These are phyloP conservation scores for Wickerhamomyces subpelliculosus DNA, from an alignment of 805 yeast species.

Conservation along the genomic window DNA sequence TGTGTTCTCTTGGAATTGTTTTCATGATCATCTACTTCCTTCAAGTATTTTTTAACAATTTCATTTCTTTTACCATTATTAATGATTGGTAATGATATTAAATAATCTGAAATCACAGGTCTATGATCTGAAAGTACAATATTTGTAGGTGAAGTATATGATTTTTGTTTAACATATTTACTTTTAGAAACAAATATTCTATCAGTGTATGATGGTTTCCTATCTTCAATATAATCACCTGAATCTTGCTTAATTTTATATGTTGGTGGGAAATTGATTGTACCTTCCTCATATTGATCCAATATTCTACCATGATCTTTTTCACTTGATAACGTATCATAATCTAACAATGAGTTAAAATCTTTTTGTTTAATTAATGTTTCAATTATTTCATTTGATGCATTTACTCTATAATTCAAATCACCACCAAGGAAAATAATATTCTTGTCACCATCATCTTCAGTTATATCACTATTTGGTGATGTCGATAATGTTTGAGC, in stretches of 20 bases:
- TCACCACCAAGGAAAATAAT: constrained; percentile 43
- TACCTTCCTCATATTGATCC: constrained; percentile 40
- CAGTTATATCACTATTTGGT: constrained; percentile 1
- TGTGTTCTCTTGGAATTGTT: constrained; percentile 34
- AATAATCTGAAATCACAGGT: constrained; percentile 40
- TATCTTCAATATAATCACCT: constrained; percentile 23
- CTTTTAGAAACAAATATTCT: constrained; percentile 37
- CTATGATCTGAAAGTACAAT: constrained; percentile 43
- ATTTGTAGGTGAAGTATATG: constrained; percentile 18
- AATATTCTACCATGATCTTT: constrained; percentile 29
- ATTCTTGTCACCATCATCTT: constrained; percentile 14
- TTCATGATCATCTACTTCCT: constrained; percentile 35
- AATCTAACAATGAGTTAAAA: constrained; percentile 28
- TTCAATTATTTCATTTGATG: constrained; percentile 23
- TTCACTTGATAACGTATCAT: constrained; percentile 37
- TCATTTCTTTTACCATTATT: constrained; percentile 29
- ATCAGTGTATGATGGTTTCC: constrained; percentile 57
- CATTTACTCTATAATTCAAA: constrained; percentile 40
- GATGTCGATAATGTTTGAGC: background rate
- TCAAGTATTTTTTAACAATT: constrained; percentile 30
- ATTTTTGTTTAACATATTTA: constrained; percentile 20
- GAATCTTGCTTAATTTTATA: constrained; percentile 32
- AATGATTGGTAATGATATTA: constrained; percentile 25
- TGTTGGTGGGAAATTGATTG: constrained; percentile 46
- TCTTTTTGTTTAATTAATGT: constrained; percentile 24